Percentiles rank a stretch among this genome's conserved stretches.
phyloP scores from a whole-genome alignment of 129 eudicot genomes.

The Scalesia atractyloides region DNA sequence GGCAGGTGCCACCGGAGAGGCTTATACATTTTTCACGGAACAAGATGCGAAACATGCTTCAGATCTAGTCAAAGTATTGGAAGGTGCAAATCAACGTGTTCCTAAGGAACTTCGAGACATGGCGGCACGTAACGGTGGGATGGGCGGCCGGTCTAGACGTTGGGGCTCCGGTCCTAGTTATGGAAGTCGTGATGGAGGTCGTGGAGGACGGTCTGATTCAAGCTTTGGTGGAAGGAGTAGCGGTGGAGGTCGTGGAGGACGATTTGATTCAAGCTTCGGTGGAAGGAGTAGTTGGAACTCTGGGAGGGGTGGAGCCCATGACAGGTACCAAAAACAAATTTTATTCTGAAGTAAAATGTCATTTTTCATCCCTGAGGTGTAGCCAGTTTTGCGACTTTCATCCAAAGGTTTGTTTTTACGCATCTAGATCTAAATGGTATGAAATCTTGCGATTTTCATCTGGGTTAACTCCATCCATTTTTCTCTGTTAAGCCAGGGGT shows the following conservation, averaged over 20 bases:
- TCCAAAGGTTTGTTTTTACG: too few relatives aligned
- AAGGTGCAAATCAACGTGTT: conserved; percentile 91
- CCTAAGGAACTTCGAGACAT: conserved; percentile 73
- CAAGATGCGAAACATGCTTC: conserved; percentile 82
- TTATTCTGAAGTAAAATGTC: too few relatives aligned
- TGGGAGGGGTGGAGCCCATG: conserved; percentile 51
- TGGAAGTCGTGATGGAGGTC: conserved; percentile 53
- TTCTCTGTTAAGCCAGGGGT: too few relatives aligned
- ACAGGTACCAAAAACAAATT: conserved; percentile 42
- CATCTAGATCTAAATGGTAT: too few relatives aligned
- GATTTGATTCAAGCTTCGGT: conserved; percentile 55
- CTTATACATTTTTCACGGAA: conserved; percentile 75
- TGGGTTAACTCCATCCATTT: too few relatives aligned
- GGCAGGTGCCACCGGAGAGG: conserved; percentile 96
- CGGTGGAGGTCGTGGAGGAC: conserved; percentile 54
- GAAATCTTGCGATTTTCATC: too few relatives aligned
- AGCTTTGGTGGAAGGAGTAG: conserved; percentile 69
- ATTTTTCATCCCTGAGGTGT: too few relatives aligned
- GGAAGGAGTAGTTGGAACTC: conserved; percentile 53
- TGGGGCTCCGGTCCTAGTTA: conserved; percentile 69
- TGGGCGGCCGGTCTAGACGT: conserved; percentile 50
- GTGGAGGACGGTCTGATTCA: conserved; percentile 56
- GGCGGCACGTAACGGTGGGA: conserved; percentile 88
- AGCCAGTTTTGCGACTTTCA: too few relatives aligned
- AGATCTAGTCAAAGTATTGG: conserved; percentile 82